Conservation (phyloP, 345 rosid genomes). For the Chamaenerion angustifolium region DNA sequence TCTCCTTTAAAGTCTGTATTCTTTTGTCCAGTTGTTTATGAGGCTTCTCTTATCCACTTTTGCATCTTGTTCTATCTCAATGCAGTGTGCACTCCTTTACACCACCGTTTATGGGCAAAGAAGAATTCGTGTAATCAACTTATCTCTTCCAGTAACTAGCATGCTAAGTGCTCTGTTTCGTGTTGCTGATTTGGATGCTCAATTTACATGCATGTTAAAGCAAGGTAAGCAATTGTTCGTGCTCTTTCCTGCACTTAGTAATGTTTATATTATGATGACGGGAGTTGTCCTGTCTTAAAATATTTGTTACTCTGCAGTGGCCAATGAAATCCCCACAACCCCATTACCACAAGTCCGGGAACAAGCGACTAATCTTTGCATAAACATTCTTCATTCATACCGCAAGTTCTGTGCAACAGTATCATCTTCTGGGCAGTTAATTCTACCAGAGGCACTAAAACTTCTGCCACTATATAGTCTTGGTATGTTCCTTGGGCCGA, state of each 20-base stretch:
- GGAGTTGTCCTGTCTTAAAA: too few relatives aligned
- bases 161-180: constrained; percentile 84
- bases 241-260: too few relatives aligned
- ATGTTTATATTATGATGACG: too few relatives aligned
- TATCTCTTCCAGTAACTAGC: constrained; percentile 87
- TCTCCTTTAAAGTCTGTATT: background rate
- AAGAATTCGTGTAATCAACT: constrained; percentile 80
- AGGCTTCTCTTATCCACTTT: too few relatives aligned
- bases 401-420: constrained; percentile 96
- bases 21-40: too few relatives aligned
- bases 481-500: constrained; percentile 29
- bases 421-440: constrained; percentile 85
- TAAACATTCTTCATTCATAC: constrained; percentile 63
- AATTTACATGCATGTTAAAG: constrained; percentile 87
- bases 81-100: constrained; percentile 92
- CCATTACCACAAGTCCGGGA: constrained; percentile 56
- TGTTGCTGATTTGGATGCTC: constrained; percentile 90
- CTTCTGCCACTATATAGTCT: constrained; percentile 85
- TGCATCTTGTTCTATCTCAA: background rate
- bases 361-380: constrained; percentile 56
- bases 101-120: constrained; percentile 89
- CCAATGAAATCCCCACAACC: constrained; percentile 55
- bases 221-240: constrained; percentile 41
- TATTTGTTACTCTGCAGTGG: constrained; percentile 25
- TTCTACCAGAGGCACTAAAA: constrained; percentile 96